phyloP scores from a whole-genome alignment of 495 filamentous ascomycete genomes.

The Aspergillus cristatus region DNA sequence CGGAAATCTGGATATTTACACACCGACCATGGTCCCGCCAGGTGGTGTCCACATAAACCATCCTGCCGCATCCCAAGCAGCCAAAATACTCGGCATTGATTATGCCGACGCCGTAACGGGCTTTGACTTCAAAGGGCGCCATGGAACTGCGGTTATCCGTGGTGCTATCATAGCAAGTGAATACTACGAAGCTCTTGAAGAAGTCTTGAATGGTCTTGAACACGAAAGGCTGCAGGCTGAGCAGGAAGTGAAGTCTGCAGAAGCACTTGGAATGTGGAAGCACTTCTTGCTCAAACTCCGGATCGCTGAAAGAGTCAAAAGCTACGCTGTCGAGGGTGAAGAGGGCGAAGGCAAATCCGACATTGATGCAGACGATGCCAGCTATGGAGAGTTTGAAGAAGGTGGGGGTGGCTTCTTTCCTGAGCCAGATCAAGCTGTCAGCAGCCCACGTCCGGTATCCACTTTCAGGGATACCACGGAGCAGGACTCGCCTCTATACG shows the following conservation, averaged over 20 bases:
- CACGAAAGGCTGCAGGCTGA: conserved; percentile 51
- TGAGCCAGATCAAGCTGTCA: conserved; percentile 31
- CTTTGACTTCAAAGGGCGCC: conserved; percentile 74
- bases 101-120: conserved; percentile 84
- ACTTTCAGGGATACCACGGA: not conserved
- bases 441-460: not conserved
- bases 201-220: conserved; percentile 54
- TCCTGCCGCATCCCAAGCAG: conserved; percentile 60
- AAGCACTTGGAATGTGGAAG: conserved; percentile 65
- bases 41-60: conserved; percentile 68
- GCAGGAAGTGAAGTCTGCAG: conserved; percentile 42
- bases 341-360: conserved; percentile 2
- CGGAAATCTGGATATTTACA: conserved; percentile 86
- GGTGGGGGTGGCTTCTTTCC: conserved; percentile 37
- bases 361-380: conserved; percentile 11
- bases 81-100: conserved; percentile 70
- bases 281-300: conserved; percentile 64
- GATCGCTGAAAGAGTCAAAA: conserved; percentile 66
- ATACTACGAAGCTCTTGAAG: conserved; percentile 59
- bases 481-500: not conserved
- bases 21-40: conserved; percentile 81
- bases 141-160: conserved; percentile 67
- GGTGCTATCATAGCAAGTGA: conserved; percentile 70
- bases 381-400: conserved; percentile 20
- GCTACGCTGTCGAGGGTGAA: conserved; percentile 49